Evolutionary conservation across 139 green algal species (phyloP).

Genomic region (Raphidocelis subcapitata): DNA sequence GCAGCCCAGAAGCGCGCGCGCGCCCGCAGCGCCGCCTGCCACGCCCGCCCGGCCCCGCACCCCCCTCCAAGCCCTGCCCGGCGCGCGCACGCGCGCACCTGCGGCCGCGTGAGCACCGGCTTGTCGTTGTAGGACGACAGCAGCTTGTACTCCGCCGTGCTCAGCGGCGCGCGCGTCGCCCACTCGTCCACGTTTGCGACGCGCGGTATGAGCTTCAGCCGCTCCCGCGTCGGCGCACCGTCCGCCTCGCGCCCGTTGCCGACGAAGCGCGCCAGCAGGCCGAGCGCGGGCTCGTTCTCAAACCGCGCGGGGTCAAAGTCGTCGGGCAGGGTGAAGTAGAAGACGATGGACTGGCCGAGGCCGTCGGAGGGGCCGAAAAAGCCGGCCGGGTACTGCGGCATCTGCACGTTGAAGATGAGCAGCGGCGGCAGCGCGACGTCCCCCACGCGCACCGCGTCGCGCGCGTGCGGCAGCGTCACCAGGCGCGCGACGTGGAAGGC

Average conservation of each 20-base stretch:
- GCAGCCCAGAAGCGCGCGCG: no score
- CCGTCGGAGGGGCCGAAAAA: slow-evolving; percentile 69
- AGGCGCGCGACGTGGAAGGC: slow-evolving; percentile 68
- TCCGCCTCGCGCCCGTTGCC: slow-evolving; percentile 68
- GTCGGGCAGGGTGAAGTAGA: slow-evolving; percentile 74
- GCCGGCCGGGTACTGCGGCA: slow-evolving; percentile 71
- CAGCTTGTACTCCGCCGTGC: slow-evolving; percentile 61
- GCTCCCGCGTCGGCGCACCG: slow-evolving; percentile 61
- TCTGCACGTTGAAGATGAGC: slow-evolving; percentile 84
- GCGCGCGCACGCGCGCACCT: slow-evolving; percentile 37
- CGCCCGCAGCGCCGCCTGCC: no score
- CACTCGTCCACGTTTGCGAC: slow-evolving; percentile 83
- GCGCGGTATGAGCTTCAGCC: slow-evolving; percentile 83
- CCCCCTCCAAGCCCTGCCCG: no score
- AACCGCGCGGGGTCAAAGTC: slow-evolving; percentile 57
- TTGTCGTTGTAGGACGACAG: slow-evolving; percentile 87
- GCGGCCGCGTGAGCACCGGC: slow-evolving; percentile 79
- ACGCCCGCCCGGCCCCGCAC: no score
- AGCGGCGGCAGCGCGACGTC: slow-evolving; percentile 63
- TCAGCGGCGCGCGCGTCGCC: slow-evolving; percentile 63
- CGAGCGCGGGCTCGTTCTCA: slow-evolving; percentile 62
- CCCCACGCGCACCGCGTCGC: not conserved
- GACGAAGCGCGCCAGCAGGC: slow-evolving; percentile 69
- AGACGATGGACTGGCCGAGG: slow-evolving; percentile 65
- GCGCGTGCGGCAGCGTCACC: slow-evolving; percentile 56